Base-by-base conservation (phyloP, 257 asterid species). In the Capsicum chinense region DNA sequence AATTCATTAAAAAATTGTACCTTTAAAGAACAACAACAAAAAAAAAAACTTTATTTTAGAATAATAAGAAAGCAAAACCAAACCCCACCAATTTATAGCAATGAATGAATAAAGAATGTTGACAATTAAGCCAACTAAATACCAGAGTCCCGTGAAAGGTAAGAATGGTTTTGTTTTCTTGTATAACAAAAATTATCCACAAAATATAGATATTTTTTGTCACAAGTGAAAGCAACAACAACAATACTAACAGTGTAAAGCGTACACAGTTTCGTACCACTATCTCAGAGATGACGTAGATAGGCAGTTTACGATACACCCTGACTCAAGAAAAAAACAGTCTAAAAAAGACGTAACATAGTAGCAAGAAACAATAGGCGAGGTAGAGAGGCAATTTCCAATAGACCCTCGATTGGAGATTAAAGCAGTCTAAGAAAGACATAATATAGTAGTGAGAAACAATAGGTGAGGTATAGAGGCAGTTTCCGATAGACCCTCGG, bases 71-170 rank as follows among this genome's bases (percentile, higher is more conserved):
- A 48, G 82, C 26, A 14, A 81, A 63, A 83, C 47, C 83, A 56
- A 79, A 79, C 86, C 80, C 85, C 85, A 48, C 81, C 80, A 67
- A 87, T 73, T 42, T 16, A 85, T 57, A 82, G 56, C 78, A 73
- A 52, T 52, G 4, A 85, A 85, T 73, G 17, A 47, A 69, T 79
- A 71, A 86, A 58, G 73, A 82, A 88, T 35, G 80, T 80, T 52
- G 64, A 76, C 81, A 47, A 83, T 47, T 73, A 63, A 78, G 62
- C 63, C 47, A 60, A 73, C 70, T 44, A 56, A 81, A 79, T 80
- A 52, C 79, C 88, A 79, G 67, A 69, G 73, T 86, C 88, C 82
- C 90, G 89, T 87, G 85, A 89, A 88, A 88, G 81, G 85, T 82
- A 90, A 90, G 88, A 83, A 84, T 88, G 88, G 13, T 48, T 48